phyloP scores from a whole-genome alignment of 305 asterid species.

The Fraxinus dipetala region DNA sequence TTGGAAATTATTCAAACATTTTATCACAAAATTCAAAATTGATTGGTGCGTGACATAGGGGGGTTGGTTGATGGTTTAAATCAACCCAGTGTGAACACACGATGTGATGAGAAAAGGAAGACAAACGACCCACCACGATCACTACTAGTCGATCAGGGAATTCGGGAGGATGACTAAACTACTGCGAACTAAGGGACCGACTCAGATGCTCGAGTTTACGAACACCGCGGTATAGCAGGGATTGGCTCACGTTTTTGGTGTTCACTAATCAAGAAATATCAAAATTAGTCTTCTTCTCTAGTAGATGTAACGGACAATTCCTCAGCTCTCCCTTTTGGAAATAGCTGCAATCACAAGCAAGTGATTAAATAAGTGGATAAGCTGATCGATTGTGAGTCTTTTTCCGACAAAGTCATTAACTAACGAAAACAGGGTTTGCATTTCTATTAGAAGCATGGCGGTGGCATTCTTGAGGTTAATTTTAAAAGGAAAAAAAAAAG shows the following conservation, averaged over 20 bases:
- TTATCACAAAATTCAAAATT: background rate
- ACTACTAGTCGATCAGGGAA: background rate
- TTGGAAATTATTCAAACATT: background rate
- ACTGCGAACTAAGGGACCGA: background rate
- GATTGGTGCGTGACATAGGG: background rate
- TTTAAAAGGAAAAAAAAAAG: background rate
- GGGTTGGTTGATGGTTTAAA: background rate
- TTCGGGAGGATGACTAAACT: background rate
- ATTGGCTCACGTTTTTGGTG: background rate
- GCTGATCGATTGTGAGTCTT: background rate
- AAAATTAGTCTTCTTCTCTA: background rate
- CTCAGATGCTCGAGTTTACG: background rate
- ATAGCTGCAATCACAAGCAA: background rate
- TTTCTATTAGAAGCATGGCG: background rate
- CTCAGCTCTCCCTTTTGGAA: background rate
- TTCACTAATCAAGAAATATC: background rate
- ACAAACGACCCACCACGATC: background rate
- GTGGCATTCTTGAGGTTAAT: background rate
- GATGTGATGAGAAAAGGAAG: background rate
- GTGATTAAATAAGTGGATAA: background rate
- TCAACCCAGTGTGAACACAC: background rate
- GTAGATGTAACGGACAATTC: background rate
- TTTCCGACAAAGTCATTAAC: background rate
- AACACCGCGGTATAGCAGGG: background rate
- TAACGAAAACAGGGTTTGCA: background rate